Evolutionary conservation across 139 green algal species (phyloP).

Genomic region (Chlorella sp.): DNA sequence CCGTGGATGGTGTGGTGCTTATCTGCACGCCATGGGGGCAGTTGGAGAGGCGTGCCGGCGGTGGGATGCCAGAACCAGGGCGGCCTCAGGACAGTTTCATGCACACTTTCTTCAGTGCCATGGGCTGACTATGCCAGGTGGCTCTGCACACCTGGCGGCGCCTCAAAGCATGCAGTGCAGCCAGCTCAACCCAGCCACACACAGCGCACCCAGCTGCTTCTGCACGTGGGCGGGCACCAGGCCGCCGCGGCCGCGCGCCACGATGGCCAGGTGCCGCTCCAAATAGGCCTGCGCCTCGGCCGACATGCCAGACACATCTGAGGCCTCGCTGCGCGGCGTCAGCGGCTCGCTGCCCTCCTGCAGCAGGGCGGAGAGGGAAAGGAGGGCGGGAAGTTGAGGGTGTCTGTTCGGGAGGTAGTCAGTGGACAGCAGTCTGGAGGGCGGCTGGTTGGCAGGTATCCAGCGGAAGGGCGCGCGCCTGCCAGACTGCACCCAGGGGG

Average conservation of each 20-base stretch:
- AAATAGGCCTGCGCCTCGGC: slow-evolving; percentile 40
- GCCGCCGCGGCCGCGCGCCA: slow-evolving; percentile 36
- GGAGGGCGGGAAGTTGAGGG: not conserved
- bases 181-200: not conserved
- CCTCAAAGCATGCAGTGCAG: not conserved
- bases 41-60: not conserved
- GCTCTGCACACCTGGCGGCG: not conserved
- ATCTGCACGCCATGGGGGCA: not conserved
- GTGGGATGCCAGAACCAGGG: no score
- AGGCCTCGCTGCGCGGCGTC: slow-evolving; percentile 28
- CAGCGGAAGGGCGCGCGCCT: no score
- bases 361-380: not conserved
- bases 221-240: slow-evolving; percentile 40
- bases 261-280: slow-evolving; percentile 38
- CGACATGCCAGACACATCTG: slow-evolving; percentile 15
- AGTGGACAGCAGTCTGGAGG: no score
- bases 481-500: no score
- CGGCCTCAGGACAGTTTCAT: no score
- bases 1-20: slow-evolving; percentile 45
- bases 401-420: no score
- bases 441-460: no score
- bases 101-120: no score
- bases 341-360: slow-evolving; percentile 10
- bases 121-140: no score
- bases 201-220: slow-evolving; percentile 33